Conservation (phyloP, 805 yeast genomes). For the Nakazawaea wickerhamii region DNA sequence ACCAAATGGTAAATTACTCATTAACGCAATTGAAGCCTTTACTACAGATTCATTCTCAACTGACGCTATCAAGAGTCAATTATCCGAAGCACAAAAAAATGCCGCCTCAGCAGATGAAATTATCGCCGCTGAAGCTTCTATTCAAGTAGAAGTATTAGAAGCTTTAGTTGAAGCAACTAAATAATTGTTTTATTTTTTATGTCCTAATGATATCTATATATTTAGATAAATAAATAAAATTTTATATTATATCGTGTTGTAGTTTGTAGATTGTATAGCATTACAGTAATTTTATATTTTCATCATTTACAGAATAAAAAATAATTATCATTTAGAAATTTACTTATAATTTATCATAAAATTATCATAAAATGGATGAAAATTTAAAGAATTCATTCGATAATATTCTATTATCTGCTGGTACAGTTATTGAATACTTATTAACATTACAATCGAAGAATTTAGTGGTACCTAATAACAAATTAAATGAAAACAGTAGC, state of each 20-base stretch:
- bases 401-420: constrained; percentile 10
- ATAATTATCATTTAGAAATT: constrained; percentile 22
- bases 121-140: constrained; percentile 90
- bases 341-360: too few relatives aligned
- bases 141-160: constrained; percentile 94
- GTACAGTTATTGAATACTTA: constrained; percentile 10
- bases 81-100: constrained; percentile 93
- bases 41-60: constrained; percentile 82
- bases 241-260: too few relatives aligned
- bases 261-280: too few relatives aligned
- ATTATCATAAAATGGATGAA: constrained; percentile 3
- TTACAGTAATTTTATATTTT: too few relatives aligned
- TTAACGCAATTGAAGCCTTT: constrained; percentile 94
- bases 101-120: constrained; percentile 77
- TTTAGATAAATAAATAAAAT: not conserved
- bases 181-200: constrained; percentile 26
- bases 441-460: constrained; percentile 11
- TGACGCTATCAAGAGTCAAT: constrained; percentile 70
- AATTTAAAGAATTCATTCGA: constrained; percentile 12
- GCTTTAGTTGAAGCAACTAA: constrained; percentile 81
- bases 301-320: constrained; percentile 32
- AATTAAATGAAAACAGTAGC: constrained; percentile 6
- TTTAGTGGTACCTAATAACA: constrained; percentile 12
- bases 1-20: constrained; percentile 86
- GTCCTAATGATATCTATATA: too few relatives aligned